Base-by-base conservation (phyloP, 1,284 basidiomycete genomes). In the Moesziomyces sp. region DNA sequence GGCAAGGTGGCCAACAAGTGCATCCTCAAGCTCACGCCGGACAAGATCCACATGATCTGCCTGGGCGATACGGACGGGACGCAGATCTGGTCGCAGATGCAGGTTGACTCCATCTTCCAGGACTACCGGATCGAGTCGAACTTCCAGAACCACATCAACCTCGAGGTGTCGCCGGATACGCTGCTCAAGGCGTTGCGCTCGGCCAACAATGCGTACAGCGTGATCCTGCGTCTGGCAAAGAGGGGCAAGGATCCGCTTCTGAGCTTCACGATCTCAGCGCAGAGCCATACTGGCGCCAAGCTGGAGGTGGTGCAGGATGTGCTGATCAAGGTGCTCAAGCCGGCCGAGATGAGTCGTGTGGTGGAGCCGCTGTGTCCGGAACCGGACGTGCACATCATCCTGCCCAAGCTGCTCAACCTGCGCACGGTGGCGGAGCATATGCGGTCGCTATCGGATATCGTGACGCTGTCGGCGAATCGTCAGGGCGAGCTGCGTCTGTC, bases 111-210 rank as follows among this genome's bases (percentile, higher is more conserved):
- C 23, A 61, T 75, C 60, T 66, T 77, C 38, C 60, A 72, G 1
- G 74, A 76, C 16, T 78, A 83, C 49, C 77, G 80, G 42, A 79
- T 85, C 68, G 83, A 85, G 46, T 83, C 82, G 49, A 84, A 85
- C 64, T 74, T 71, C 43, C 68, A 81, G 55, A 84, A 84, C 72
- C 80, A 82, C 59, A 84, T 85, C 72, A 83, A 82, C 72, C 75
- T 85, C 64, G 82, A 85, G 50, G 74, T 85, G 34, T 55, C 74
- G 34, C 77, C 81, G n/a, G 84, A 85, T 38, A 74, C 78, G 8
- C 71, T 85, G 30, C 62, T 78, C 18, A 69, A 78, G 30, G 83
- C 83, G 6, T 70, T 85, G 24, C 70, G 72, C 16, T 79, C 79
- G 13, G 69, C 79, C 23, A 58, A 58, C 58, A 78, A 79, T 46